Evolutionary conservation across 345 rosid genomes (phyloP).

Genomic region (Alliaria petiolata): DNA sequence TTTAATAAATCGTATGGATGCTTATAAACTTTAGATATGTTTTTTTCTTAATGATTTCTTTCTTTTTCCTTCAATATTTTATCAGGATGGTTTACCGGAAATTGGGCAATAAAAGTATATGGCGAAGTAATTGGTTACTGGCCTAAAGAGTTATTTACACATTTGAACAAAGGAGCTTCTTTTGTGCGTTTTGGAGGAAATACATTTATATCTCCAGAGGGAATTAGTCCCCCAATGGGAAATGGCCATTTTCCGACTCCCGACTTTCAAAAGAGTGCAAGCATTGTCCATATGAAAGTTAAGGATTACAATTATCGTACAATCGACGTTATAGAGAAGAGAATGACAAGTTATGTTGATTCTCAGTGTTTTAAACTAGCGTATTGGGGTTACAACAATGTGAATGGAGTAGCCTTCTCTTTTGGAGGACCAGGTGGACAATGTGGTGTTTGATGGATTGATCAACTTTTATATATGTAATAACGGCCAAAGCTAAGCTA

Average conservation of each 20-base stretch:
- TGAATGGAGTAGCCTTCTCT: neutral
- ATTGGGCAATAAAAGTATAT: neutral
- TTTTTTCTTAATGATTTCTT: neutral
- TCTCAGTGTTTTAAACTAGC: neutral
- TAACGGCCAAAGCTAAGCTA: too few species aligned
- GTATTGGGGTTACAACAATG: neutral
- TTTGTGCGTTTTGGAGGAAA: slow-evolving; percentile 16
- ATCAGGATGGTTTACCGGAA: neutral
- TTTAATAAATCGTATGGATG: neutral
- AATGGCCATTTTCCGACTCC: neutral
- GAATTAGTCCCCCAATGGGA: slow-evolving; percentile 23
- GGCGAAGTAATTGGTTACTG: slow-evolving; percentile 12
- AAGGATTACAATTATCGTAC: neutral
- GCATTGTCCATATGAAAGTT: neutral
- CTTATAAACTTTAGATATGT: neutral
- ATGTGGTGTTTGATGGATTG: slow-evolving; percentile 12
- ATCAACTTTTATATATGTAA: too few species aligned
- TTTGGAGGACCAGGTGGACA: slow-evolving; percentile 21
- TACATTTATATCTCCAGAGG: slow-evolving; percentile 3
- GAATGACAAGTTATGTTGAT: neutral
- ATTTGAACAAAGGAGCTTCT: slow-evolving; percentile 3
- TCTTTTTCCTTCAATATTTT: neutral
- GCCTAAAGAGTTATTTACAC: slow-evolving; percentile 17
- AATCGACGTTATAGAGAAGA: neutral
- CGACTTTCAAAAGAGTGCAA: neutral